Base-by-base conservation (phyloP, 2,329 filamentous ascomycete genomes). In the Dactylellina cionopaga region DNA sequence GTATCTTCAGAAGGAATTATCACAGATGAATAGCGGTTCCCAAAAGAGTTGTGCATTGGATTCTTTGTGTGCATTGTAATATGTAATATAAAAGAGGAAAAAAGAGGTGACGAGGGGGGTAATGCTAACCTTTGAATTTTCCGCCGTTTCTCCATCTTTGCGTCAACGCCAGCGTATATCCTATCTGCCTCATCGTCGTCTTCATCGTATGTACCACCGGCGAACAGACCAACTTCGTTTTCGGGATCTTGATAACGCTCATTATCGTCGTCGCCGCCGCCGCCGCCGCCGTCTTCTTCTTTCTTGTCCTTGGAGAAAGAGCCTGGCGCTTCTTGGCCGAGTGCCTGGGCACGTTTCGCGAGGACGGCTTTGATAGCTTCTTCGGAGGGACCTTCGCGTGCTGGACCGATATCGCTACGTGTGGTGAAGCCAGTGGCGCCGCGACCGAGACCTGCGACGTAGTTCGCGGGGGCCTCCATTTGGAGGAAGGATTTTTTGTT, bases 321-420 rank as follows among this genome's bases (percentile, higher is more conserved):
- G 62, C 88, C 89, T 0, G 89, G 88, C 22, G 88, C 85, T n/a
- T 88, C 87, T 74, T 87, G 86, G 46, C 89, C 89, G 0, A 98
- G 86, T 78, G 91, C 88, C 65, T 92, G 91, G 5, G 95, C 94
- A 77, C 96, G 89, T 82, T 97, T 97, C 51, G 93, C 93, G 77
- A 99, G 90, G 74, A 92, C 93, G 81, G 96, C 95, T 81, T 98
- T 97, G 82, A 99, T 97, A 82, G 98, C 94, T 80, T 99, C 95
- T 78, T 97, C 94, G 73, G 91, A 96, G 51, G 95, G 95, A 13
- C 95, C 95, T 83, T 97, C 94, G 78, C 94, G 88, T 69, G 94
- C 94, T 54, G 96, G 95, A 66, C 96, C 95, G 66, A 99, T 85
- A 85, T 99, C 95, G 65, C 94, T 98, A 78, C 96, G 89, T 39